These are phyloP conservation scores for Irpex rosettiformis DNA, from an alignment of 1,284 basidiomycete species.

Conservation along the genomic window DNA sequence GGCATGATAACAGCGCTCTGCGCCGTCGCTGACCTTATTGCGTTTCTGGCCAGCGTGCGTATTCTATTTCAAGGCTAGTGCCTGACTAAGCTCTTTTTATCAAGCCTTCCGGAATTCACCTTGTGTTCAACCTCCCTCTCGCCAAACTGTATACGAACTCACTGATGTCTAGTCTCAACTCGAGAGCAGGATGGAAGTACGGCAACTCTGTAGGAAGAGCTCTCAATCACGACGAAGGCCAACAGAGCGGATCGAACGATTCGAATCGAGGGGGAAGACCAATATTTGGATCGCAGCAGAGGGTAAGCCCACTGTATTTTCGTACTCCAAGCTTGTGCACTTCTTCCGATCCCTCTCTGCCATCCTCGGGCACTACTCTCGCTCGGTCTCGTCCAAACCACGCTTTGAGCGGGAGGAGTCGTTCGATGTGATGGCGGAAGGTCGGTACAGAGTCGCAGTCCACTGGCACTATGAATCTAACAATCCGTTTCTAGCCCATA, in stretches of 20 bases:
- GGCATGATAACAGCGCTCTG: conserved; percentile 32
- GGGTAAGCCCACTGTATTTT: conserved; percentile 11
- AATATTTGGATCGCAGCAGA: conserved; percentile 1
- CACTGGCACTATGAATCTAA: not conserved
- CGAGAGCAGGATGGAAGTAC: conserved; percentile 30
- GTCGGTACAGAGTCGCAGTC: not conserved
- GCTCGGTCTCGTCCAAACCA: not conserved
- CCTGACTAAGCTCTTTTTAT: not conserved
- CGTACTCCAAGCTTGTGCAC: conserved; percentile 2
- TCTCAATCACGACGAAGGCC: conserved; percentile 2
- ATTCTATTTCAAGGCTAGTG: not conserved
- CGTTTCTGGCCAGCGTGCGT: conserved; percentile 30
- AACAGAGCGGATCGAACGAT: conserved; percentile 13
- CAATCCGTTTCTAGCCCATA: conserved; percentile 16
- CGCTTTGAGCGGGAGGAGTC: not conserved
- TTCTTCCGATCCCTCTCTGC: not conserved
- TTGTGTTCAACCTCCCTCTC: conserved; percentile 31
- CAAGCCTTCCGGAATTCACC: conserved; percentile 28
- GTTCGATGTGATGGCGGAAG: conserved; percentile 1
- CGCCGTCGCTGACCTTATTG: conserved; percentile 29
- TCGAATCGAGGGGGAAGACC: not conserved
- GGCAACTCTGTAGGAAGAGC: conserved; percentile 18
- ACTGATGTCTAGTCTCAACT: conserved; percentile 32
- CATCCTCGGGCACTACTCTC: not conserved
- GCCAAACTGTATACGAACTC: conserved; percentile 34